Percentiles rank a stretch among this genome's conserved stretches.
Evolutionary conservation across 2,329 filamentous ascomycete genomes (phyloP).

Genomic region (Cercospora zeae-maydis): DNA sequence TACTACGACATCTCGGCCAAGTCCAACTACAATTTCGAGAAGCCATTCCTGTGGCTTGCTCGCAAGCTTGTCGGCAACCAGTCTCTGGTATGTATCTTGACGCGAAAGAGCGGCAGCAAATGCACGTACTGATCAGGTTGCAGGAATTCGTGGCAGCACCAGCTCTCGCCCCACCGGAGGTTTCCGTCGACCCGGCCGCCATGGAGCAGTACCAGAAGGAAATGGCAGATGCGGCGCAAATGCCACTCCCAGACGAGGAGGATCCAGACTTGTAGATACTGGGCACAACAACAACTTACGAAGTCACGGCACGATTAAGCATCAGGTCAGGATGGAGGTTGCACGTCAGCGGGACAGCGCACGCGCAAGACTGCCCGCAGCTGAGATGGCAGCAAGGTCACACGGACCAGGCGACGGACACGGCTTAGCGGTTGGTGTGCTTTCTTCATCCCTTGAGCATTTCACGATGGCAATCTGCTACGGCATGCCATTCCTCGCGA

Average conservation of each 20-base stretch:
- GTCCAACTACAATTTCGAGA: conserved; percentile 99
- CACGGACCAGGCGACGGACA: conserved; percentile 28
- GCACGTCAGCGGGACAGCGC: conserved; percentile 21
- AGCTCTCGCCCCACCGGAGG: conserved; percentile 90
- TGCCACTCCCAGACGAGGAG: conserved; percentile 93
- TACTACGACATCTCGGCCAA: conserved; percentile 99
- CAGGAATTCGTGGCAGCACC: conserved; percentile 96
- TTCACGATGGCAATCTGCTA: conserved; percentile 20
- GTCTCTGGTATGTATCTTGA: conserved; percentile 60
- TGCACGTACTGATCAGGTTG: conserved; percentile 27
- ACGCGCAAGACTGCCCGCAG: conserved; percentile 15
- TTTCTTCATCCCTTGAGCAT: conserved; percentile 25
- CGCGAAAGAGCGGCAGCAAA: background rate
- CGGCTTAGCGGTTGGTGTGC: conserved; percentile 29
- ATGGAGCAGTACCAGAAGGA: conserved; percentile 81
- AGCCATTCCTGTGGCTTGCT: conserved; percentile 99
- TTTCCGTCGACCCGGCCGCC: conserved; percentile 78
- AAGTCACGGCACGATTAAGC: conserved; percentile 23
- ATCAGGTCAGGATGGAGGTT: conserved; percentile 16
- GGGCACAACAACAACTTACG: conserved; percentile 17
- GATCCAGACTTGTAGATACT: conserved; percentile 61
- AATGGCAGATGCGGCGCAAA: conserved; percentile 73
- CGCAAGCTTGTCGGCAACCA: conserved; percentile 97
- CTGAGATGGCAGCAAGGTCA: conserved; percentile 24
- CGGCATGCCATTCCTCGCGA: conserved; percentile 18